These are phyloP conservation scores for Atkinsonella texensis DNA, from an alignment of 2,329 filamentous ascomycete genomes.

Conservation along the genomic window DNA sequence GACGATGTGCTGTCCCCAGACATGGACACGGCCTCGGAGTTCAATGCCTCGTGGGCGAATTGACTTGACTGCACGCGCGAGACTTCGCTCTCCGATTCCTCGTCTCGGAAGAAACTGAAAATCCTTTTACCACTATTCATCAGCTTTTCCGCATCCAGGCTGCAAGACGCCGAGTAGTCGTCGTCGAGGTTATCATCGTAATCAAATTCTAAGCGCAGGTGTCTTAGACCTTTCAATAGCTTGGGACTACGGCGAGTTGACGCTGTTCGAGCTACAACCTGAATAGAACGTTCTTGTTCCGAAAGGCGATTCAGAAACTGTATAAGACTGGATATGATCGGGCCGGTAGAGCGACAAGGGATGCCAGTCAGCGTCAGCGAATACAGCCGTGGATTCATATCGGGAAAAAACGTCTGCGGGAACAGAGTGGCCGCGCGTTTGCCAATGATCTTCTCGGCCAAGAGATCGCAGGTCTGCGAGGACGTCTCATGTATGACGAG, in stretches of 20 bases:
- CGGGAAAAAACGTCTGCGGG: conserved; percentile 36
- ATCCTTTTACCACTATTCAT: conserved; percentile 24
- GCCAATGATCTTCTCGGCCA: conserved; percentile 34
- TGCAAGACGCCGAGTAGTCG: conserved; percentile 18
- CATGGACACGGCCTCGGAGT: conserved; percentile 4
- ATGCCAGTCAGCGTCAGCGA: conserved; percentile 42
- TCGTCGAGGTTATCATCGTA: conserved; percentile 26
- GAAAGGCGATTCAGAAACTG: conserved; percentile 34
- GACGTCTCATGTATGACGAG: conserved; percentile 27
- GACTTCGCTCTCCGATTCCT: conserved; percentile 6
- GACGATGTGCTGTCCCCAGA: not conserved
- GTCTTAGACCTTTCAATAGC: conserved; percentile 38
- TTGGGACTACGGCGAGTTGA: conserved; percentile 26
- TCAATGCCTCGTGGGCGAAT: conserved; percentile 1
- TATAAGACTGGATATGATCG: conserved; percentile 34
- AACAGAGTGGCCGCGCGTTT: conserved; percentile 33
- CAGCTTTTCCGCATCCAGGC: conserved; percentile 30
- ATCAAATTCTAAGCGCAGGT: conserved; percentile 43
- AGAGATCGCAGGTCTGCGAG: conserved; percentile 21
- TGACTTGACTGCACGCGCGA: conserved; percentile 6
- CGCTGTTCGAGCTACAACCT: conserved; percentile 12
- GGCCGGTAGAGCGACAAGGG: conserved; percentile 40
- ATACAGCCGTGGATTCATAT: conserved; percentile 43
- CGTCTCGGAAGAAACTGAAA: conserved; percentile 35
- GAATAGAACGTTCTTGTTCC: conserved; percentile 36